Evolutionary conservation across 2,329 filamentous ascomycete species (phyloP).

Genomic region (Ophiobolus disseminans): DNA sequence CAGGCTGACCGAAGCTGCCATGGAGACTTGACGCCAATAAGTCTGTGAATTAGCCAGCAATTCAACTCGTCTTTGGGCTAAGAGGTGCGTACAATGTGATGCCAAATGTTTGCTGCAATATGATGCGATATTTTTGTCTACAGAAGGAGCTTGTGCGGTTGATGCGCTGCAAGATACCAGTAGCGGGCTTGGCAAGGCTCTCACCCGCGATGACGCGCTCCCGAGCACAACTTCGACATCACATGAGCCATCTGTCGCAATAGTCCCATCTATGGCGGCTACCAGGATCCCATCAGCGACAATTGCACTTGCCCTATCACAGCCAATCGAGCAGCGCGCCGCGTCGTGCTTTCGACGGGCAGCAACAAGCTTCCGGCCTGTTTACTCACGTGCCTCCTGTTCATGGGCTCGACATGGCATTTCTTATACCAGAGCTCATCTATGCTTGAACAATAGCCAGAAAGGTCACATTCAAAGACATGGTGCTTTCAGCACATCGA

Average conservation of each 20-base stretch:
- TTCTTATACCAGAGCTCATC: conserved; percentile 3
- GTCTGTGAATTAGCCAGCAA: too few relatives aligned
- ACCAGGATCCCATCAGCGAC: conserved; percentile 18
- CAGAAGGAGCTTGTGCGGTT: too few relatives aligned
- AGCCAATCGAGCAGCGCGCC: conserved; percentile 12
- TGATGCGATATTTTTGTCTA: too few relatives aligned
- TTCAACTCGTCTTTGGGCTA: too few relatives aligned
- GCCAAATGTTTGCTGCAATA: too few relatives aligned
- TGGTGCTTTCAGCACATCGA: conserved; percentile 30
- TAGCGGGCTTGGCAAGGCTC: conserved; percentile 2
- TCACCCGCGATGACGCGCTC: background rate
- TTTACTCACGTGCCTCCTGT: conserved; percentile 42
- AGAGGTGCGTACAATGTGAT: too few relatives aligned
- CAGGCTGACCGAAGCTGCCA: too few relatives aligned
- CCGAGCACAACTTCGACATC: conserved; percentile 6
- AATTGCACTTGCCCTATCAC: conserved; percentile 9
- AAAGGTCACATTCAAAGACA: conserved; percentile 3
- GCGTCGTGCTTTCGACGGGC: conserved; percentile 17
- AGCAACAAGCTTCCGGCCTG: conserved; percentile 24
- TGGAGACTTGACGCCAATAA: too few relatives aligned
- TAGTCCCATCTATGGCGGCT: conserved; percentile 26
- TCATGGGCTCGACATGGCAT: conserved; percentile 24
- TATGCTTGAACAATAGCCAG: conserved; percentile 5
- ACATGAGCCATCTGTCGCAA: conserved; percentile 13
- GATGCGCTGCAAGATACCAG: too few relatives aligned